Evolutionary conservation across 768 basidiomycete species (phyloP), one percentile per base, ranked within the genome.

Genomic region (Lenzites betulinus): DNA sequence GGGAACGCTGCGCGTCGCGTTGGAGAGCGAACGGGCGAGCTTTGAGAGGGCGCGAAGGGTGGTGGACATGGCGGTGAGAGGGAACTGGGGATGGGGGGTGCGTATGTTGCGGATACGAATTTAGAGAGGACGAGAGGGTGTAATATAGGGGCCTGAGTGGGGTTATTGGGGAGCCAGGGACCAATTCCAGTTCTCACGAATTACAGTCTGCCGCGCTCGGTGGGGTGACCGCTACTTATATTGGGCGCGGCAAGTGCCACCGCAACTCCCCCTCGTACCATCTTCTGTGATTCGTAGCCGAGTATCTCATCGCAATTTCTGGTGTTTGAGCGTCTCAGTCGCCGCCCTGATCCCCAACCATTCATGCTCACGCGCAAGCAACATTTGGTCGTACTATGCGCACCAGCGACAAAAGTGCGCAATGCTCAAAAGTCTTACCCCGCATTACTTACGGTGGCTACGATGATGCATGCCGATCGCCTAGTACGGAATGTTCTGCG

Each of bases 21-120:
- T 64, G 47, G 71, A 70, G 63, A 73, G 67, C 20, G 67, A 28
- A 62, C 71, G 73, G 60, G 70, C 54, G 66, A 71, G 70, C 30
- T 71, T 72, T 26, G 67, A 35, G 57, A 65, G 30, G 53, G 64
- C n/a, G 64, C 72, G 74, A 54, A 71, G 26, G 47, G 64, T 58
- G 59, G 73, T 69, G 49, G 73, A 71, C 71, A 76, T 72, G 56
- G 64, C 62, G 13, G 28, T 49, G 20, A 52, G 52, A 22, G 43
- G 54, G 36, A 35, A 18, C 38, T 4, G 44, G 43, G 28, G 23
- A 3, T 42, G 44, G 42, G 39, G 43, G 30, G 44, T 28, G 16
- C 15, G 50, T 9, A 13, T 22, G 25, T 47, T 33, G 46, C n/a
- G 4, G 39, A 15, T 30, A 20, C 11, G 53, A 47, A n/a, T n/a